These are phyloP conservation scores for Calocera cornea DNA, from an alignment of 768 basidiomycete genomes.

Conservation along the genomic window DNA sequence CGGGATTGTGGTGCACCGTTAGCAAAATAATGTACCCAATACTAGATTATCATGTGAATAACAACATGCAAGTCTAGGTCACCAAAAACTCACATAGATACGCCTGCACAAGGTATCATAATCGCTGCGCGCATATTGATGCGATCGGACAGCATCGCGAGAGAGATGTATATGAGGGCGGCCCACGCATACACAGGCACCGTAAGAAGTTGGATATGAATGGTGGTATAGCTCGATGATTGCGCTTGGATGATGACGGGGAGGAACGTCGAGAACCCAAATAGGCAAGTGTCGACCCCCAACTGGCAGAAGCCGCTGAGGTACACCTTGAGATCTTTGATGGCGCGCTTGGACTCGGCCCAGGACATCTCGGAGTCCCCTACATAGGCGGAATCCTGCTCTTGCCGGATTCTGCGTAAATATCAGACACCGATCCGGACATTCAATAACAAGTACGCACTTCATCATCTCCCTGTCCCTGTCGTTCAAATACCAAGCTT, in stretches of 20 bases:
- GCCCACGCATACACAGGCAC: constrained; percentile 9
- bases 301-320: constrained; percentile 7
- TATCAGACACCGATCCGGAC: not conserved
- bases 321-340: not conserved
- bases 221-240: constrained; percentile 5
- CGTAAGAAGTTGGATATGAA: constrained; percentile 9
- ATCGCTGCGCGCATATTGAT: constrained; percentile 8
- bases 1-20: not conserved
- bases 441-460: not conserved
- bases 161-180: not conserved
- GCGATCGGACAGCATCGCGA: constrained; percentile 8
- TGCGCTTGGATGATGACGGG: constrained; percentile 6
- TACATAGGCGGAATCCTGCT: constrained; percentile 7
- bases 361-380: constrained; percentile 9
- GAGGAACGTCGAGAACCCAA: constrained; percentile 12
- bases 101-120: constrained; percentile 4
- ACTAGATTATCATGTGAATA: not conserved
- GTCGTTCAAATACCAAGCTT: constrained; percentile 8
- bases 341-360: constrained; percentile 5
- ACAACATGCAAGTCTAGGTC: no score
- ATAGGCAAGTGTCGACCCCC: constrained; percentile 7
- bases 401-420: not conserved
- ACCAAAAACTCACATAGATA: constrained; percentile 4
- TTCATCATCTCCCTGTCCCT: constrained; percentile 10
- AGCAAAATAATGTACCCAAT: constrained; percentile 12